Evolutionary conservation across 2,329 filamentous ascomycete species (phyloP), one percentile per base, ranked within the genome.

Genomic region (Setomelanomma holmii): DNA sequence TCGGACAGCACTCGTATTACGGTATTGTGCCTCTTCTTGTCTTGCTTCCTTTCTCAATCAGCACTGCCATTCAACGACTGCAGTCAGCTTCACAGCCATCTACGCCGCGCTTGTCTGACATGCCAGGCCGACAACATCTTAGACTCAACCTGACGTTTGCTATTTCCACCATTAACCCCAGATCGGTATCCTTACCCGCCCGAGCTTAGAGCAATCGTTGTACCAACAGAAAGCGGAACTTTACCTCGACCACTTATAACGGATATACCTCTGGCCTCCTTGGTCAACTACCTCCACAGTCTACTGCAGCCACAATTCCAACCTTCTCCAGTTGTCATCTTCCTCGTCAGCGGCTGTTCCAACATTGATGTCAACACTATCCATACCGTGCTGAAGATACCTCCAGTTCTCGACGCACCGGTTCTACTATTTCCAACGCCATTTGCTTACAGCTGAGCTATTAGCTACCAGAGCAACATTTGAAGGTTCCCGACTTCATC

Each of bases 41-140:
- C 41, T 35, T 56, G 21, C 27, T 30, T 14, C 27, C 27, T 40
- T n/a, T 47, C 48, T 53, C 52, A 43, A 53, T 55, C 47, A 52
- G 52, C 60, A 60, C 53, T 53, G 56, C 51, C 57, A 58, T 50
- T 43, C 43, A 52, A 56, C 46, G 46, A 55, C 54, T 58, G 53
- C 63, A 53, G 54, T 61, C 66, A 61, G 61, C 68, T 61, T 53
- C 67, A 61, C 55, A 68, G 63, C 64, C 66, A 34, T 53, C 60
- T 52, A 52, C 55, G 63, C 60, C 39, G 53, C 44, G 54, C 39
- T 40, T 44, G 54, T 66, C 64, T 64, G 58, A 64, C 58, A 55
- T 54, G 49, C 53, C 55, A 56, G 33, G 61, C 56, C 38, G 53
- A 54, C 52, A 50, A 60, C 52, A 53, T 51, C 60, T 56, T 54